Percentiles rank a stretch among this genome's conserved stretches.
phyloP scores from a whole-genome alignment of 371 early-diverging fungal species.

The Mucor racemosus region DNA sequence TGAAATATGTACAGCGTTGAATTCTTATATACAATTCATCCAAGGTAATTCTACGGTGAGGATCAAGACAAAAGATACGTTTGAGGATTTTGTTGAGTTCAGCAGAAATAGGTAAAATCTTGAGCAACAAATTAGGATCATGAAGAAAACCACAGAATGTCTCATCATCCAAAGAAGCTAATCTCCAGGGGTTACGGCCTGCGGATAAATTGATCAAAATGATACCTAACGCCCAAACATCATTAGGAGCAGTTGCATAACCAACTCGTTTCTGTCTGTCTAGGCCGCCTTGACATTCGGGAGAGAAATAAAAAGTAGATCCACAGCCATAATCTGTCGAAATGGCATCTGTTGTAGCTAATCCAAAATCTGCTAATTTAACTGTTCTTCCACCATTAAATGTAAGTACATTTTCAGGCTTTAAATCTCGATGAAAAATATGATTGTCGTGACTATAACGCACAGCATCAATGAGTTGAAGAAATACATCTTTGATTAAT shows the following conservation, averaged over 20 bases:
- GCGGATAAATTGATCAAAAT: slow-evolving; percentile 79
- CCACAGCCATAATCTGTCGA: slow-evolving; percentile 91
- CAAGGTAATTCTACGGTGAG: slow-evolving; percentile 70
- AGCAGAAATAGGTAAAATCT: slow-evolving; percentile 71
- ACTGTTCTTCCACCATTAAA: slow-evolving; percentile 55
- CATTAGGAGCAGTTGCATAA: slow-evolving; percentile 79
- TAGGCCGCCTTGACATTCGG: slow-evolving; percentile 83
- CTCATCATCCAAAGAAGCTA: slow-evolving; percentile 72
- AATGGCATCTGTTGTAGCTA: slow-evolving; percentile 77
- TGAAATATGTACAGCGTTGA: slow-evolving; percentile 63
- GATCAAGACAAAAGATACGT: slow-evolving; percentile 75
- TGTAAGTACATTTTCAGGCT: slow-evolving; percentile 73
- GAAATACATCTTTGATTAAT: slow-evolving; percentile 60
- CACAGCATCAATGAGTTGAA: slow-evolving; percentile 65
- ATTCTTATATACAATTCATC: slow-evolving; percentile 64
- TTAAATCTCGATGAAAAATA: slow-evolving; percentile 77
- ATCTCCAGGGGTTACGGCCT: slow-evolving; percentile 83
- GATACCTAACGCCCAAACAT: slow-evolving; percentile 87
- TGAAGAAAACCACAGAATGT: slow-evolving; percentile 72
- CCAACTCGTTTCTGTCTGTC: slow-evolving; percentile 35
- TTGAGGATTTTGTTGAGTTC: slow-evolving; percentile 76
- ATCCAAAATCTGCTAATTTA: slow-evolving; percentile 94
- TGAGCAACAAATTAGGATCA: slow-evolving; percentile 61
- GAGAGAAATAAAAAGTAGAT: slow-evolving; percentile 91
- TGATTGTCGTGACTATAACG: slow-evolving; percentile 59